Evolutionary conservation across 768 basidiomycete species (phyloP), one percentile per base, ranked within the genome.

Genomic region (Lactarius sanguifluus): DNA sequence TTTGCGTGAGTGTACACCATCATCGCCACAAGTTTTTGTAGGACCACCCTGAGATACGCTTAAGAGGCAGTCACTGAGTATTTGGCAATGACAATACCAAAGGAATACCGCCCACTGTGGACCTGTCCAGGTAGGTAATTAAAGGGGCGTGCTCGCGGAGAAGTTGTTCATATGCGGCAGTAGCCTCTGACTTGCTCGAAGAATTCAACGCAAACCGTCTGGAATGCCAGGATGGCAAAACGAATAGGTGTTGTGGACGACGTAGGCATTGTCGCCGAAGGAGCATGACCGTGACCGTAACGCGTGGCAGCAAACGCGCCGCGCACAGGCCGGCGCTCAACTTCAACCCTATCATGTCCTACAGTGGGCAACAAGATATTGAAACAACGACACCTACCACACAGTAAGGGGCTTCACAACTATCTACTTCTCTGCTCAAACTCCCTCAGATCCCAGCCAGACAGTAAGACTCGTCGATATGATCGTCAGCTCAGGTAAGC

Each of bases 401-500:
- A 57, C 75, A 76, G 80, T 81, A 70, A 69, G 78, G 70, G 20
- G 34, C 1, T 25, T 28, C 5, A 20, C 45, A 23, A 18, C 16
- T 13, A 5, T 64, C 25, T 34, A 23, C 12, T 54, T 56, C 57
- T n/a, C 43, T 41, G 60, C 34, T 72, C 67, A 59, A 68, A 52
- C 20, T 30, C 59, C 55, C 57, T 66, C 34, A 86, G 86, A 65
- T 79, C 82, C 61, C 85, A 84, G 64, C 94, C 94, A 50, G 94
- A 97, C 77, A 85, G 79, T 70, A 97, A 96, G 77, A 89, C 93
- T 2, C 85, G 94, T 56, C 85, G 93, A 56, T 99, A 98, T 74
- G 96, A 99, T 77, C 88, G 96, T 63, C 96, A 99, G 77, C 85
- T 98, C 41, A 83, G 96, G 94, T 94, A 66, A 50, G 83, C 72